Percentiles rank a stretch among this genome's conserved stretches.
Conservation (phyloP, 2,329 filamentous ascomycete species). For the Aspergillus flavus region DNA sequence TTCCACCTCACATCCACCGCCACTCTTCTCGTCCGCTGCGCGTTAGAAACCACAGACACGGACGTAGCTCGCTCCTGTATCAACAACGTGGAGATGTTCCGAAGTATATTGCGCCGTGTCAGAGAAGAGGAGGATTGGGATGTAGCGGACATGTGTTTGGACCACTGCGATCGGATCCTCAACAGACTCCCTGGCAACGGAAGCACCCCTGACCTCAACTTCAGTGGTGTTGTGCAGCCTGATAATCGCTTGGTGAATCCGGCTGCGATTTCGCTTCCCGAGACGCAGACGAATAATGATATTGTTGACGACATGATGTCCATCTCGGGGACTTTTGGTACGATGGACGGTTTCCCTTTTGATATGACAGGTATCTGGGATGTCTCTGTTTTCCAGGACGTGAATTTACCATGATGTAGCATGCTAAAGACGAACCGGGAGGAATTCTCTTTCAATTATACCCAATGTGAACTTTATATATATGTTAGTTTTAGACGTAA, state of each 20-base stretch:
- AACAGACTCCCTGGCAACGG: slow-evolving; percentile 40
- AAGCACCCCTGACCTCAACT: slow-evolving; percentile 15
- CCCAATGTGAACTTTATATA: slow-evolving; percentile 1
- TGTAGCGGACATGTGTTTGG: slow-evolving; percentile 57
- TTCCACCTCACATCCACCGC: slow-evolving; percentile 57
- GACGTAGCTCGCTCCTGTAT: slow-evolving; percentile 51
- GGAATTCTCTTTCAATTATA: slow-evolving; percentile 6
- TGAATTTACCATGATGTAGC: slow-evolving; percentile 30
- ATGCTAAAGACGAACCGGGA: neutral
- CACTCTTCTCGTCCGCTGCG: slow-evolving; percentile 56
- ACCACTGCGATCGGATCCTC: slow-evolving; percentile 51
- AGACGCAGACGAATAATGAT: slow-evolving; percentile 48
- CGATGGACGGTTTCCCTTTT: slow-evolving; percentile 50
- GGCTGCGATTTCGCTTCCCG: slow-evolving; percentile 43
- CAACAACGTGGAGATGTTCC: slow-evolving; percentile 50
- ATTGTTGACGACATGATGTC: slow-evolving; percentile 52
- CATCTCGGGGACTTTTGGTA: slow-evolving; percentile 48
- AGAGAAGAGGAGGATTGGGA: slow-evolving; percentile 58
- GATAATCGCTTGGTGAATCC: slow-evolving; percentile 40
- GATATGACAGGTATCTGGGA: slow-evolving; percentile 52
- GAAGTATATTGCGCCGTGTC: slow-evolving; percentile 51
- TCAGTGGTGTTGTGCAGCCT: slow-evolving; percentile 22
- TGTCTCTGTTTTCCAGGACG: slow-evolving; percentile 46
- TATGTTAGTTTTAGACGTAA: neutral
- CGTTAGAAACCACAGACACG: slow-evolving; percentile 53